A percentile compares a stretch with the other conserved stretches of the same genome.
These are phyloP conservation scores for Arthroderma uncinatum DNA, from an alignment of 2,329 filamentous ascomycete species.

Conservation along the genomic window DNA sequence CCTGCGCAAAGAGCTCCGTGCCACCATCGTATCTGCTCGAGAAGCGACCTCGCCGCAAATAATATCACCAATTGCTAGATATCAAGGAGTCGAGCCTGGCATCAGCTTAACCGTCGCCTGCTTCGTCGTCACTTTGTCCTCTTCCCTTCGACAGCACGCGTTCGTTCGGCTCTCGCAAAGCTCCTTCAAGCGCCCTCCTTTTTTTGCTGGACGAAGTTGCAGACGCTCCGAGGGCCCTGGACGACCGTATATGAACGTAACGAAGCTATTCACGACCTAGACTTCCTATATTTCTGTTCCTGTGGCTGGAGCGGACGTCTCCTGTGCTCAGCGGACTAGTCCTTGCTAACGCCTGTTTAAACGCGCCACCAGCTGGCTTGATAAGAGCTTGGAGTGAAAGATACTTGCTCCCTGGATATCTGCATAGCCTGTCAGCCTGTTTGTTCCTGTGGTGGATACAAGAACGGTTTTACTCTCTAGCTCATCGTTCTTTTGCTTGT, in stretches of 20 bases:
- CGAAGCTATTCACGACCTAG: background rate
- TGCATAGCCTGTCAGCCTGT: background rate
- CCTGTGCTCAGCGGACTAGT: background rate
- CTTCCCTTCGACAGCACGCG: too few relatives aligned
- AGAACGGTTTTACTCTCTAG: background rate
- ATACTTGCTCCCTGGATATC: background rate
- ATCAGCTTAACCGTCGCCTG: background rate
- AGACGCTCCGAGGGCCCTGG: background rate
- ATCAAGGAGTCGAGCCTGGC: background rate
- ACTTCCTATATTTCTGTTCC: background rate
- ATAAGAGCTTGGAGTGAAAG: background rate
- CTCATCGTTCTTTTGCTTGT: background rate
- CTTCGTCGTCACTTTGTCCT: background rate
- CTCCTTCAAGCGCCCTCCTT: background rate
- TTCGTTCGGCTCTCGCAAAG: background rate
- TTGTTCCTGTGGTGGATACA: background rate
- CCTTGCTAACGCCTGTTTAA: too few relatives aligned
- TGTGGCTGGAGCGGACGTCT: background rate
- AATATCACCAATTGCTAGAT: background rate
- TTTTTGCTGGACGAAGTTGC: background rate
- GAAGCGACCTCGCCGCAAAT: background rate
- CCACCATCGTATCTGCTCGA: background rate
- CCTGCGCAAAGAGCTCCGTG: conserved; percentile 2
- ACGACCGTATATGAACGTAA: background rate
- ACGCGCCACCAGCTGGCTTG: background rate